phyloP scores from a whole-genome alignment of 441 rosid species.

The Euphorbia celastroides region DNA sequence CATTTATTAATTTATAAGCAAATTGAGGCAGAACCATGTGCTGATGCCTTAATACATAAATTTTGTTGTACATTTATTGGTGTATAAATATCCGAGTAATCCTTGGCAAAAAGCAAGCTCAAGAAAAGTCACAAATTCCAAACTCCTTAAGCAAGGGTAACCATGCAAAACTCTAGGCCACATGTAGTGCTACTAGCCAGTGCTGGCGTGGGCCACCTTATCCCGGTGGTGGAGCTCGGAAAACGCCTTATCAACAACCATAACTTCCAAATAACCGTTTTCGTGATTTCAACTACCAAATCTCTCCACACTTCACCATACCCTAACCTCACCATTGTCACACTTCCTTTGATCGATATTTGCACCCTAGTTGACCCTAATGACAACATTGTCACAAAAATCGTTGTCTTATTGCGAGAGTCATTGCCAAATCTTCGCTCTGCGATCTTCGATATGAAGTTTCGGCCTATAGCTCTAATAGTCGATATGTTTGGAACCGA shows the following conservation, averaged over 20 bases:
- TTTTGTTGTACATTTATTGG: background rate
- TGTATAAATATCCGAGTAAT: background rate
- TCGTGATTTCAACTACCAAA: conserved; percentile 23
- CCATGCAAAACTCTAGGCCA: conserved; percentile 24
- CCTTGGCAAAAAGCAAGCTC: background rate
- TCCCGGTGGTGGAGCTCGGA: conserved; percentile 40
- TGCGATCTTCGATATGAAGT: conserved; percentile 18
- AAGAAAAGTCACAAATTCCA: background rate
- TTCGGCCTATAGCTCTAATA: conserved; percentile 29
- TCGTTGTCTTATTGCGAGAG: conserved; percentile 27
- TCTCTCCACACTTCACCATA: conserved; percentile 14
- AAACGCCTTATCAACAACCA: conserved; percentile 25
- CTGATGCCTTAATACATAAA: background rate
- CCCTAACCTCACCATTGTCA: conserved; percentile 15
- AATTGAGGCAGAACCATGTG: background rate
- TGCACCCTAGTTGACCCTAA: conserved; percentile 9
- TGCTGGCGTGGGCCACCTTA: conserved; percentile 44
- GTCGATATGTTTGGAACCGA: conserved; percentile 54
- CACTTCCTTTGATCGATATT: conserved; percentile 24
- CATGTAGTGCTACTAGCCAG: conserved; percentile 36
- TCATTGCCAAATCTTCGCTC: conserved; percentile 23
- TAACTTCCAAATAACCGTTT: conserved; percentile 28
- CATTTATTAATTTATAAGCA: too few species aligned
- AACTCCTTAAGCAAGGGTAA: background rate
- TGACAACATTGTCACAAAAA: conserved; percentile 13